Percentiles rank a stretch among this genome's conserved stretches.
phyloP scores from a whole-genome alignment of 345 rosid species.

The Syzygium oleosum region DNA sequence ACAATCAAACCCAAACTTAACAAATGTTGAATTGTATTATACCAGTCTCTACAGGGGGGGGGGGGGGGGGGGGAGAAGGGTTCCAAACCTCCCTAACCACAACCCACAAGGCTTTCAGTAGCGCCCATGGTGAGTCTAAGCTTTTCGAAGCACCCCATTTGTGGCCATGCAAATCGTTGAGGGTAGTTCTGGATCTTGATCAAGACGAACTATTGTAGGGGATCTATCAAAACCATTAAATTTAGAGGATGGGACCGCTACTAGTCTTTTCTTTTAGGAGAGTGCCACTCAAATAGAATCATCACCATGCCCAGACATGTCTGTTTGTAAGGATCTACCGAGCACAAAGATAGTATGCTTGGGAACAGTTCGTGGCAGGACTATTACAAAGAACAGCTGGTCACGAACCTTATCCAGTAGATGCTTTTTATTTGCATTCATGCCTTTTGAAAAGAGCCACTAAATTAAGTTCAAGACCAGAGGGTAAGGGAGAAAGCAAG shows the following conservation, averaged over 20 bases:
- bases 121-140: not conserved
- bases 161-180: not conserved
- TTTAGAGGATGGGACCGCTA: not conserved
- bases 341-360: too few species aligned
- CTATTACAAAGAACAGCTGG: too few species aligned
- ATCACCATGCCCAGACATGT: too few species aligned
- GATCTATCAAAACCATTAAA: not conserved
- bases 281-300: too few species aligned
- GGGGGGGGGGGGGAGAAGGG: not conserved
- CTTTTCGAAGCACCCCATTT: not conserved
- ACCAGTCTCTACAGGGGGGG: not conserved
- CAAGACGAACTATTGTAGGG: not conserved
- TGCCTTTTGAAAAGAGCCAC: too few species aligned
- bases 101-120: not conserved
- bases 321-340: too few species aligned
- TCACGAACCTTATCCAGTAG: too few species aligned
- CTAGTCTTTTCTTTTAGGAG: not conserved
- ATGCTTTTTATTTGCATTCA: too few species aligned
- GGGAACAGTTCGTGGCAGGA: too few species aligned
- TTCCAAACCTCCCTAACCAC: not conserved
- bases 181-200: not conserved
- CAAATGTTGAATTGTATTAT: not conserved
- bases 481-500: too few species aligned
- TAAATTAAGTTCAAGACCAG: too few species aligned
- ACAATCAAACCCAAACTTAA: not conserved